A percentile compares a stretch with the other conserved stretches of the same genome.
phyloP scores from a whole-genome alignment of 2,329 filamentous ascomycete genomes.

The Pyrenophora teres region DNA sequence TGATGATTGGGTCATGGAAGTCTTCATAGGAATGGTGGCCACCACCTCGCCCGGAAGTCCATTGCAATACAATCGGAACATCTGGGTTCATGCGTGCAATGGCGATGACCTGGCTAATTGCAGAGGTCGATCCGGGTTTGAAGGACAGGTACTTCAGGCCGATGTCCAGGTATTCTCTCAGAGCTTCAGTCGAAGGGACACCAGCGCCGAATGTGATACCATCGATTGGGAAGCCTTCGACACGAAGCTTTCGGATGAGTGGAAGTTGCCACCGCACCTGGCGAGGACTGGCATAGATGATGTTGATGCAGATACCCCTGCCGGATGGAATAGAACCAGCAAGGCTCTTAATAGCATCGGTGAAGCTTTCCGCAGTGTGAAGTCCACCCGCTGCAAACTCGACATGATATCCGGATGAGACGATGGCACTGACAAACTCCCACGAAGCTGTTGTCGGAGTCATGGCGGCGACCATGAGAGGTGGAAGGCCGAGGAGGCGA shows the following conservation, averaged over 20 bases:
- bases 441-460: constrained; percentile 86
- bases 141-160: constrained; percentile 92
- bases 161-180: constrained; percentile 86
- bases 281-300: constrained; percentile 88
- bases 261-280: constrained; percentile 95
- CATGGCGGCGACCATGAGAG: constrained; percentile 92
- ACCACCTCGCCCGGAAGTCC: constrained; percentile 92
- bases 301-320: constrained; percentile 84
- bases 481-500: constrained; percentile 79
- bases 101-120: constrained; percentile 87
- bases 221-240: constrained; percentile 88
- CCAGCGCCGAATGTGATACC: constrained; percentile 91
- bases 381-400: constrained; percentile 90
- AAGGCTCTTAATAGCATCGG: constrained; percentile 79
- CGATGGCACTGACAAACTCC: constrained; percentile 90
- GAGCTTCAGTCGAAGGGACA: constrained; percentile 90
- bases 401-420: constrained; percentile 94
- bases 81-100: constrained; percentile 92
- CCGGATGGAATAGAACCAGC: constrained; percentile 82
- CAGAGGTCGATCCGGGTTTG: constrained; percentile 81
- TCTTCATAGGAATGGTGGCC: constrained; percentile 95
- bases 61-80: constrained; percentile 92
- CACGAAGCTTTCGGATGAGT: constrained; percentile 75
- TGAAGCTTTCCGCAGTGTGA: constrained; percentile 82
- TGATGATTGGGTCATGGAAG: constrained; percentile 88